A percentile compares a stretch with the other conserved stretches of the same genome.
Evolutionary conservation across 129 eudicot species (phyloP).

Genomic region (Escallonia herrerae): DNA sequence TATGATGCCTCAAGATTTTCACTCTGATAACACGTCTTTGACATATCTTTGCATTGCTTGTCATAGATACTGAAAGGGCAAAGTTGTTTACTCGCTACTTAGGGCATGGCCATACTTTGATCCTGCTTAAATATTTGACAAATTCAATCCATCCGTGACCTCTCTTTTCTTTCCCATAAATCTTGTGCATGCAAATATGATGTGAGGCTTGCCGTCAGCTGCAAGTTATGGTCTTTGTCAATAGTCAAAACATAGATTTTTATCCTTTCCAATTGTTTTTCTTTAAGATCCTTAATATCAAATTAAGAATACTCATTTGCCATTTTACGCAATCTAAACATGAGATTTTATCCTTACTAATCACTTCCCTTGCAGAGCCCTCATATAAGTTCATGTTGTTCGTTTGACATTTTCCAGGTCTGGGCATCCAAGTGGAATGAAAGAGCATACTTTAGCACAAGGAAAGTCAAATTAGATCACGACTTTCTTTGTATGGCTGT

Average conservation of each 20-base stretch:
- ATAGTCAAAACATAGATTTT: neutral
- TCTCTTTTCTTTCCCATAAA: neutral
- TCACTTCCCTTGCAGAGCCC: neutral
- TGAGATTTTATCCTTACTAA: neutral
- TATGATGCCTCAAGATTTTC: slow-evolving; percentile 1
- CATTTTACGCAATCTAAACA: neutral
- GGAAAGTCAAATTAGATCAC: slow-evolving; percentile 82
- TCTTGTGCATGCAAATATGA: neutral
- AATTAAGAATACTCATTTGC: slow-evolving; percentile 12
- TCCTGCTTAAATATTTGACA: neutral
- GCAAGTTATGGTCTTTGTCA: neutral
- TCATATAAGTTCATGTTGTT: slow-evolving; percentile 4
- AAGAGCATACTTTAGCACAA: slow-evolving; percentile 96
- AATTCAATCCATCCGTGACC: neutral
- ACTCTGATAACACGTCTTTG: neutral
- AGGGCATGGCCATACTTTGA: neutral
- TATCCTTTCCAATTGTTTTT: neutral
- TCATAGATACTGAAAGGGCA: neutral
- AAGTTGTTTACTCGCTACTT: neutral
- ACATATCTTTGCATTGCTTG: neutral
- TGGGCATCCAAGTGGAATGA: slow-evolving; percentile 99
- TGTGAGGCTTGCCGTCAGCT: slow-evolving; percentile 9
- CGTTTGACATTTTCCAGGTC: slow-evolving; percentile 44
- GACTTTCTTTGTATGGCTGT: slow-evolving; percentile 96
- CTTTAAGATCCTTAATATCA: neutral